Base-by-base conservation (phyloP, 1,284 basidiomycete genomes). In the Meripilus lineatus region DNA sequence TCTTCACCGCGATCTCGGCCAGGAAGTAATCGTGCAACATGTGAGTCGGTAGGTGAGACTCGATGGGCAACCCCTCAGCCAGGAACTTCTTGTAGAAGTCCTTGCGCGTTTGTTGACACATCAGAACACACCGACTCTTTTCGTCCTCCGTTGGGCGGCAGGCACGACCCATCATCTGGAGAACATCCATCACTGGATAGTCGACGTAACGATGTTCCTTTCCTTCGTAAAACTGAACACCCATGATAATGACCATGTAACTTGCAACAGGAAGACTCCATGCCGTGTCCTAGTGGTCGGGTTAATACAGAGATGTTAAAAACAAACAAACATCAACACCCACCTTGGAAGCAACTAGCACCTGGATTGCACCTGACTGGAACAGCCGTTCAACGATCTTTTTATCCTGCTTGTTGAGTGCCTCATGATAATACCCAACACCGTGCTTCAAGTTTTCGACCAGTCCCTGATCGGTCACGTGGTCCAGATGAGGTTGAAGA, bases 31-130 rank as follows among this genome's bases (percentile, higher is more conserved):
- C 96, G 58, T 98, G 94, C 5, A 92, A 71, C 61, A 87, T 77
- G 63, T 88, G 81, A 1, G 87, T 90, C 1, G 91, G 85, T 5
- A 97, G 69, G 60, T 94, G 92, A 0, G 90, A 94, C 63, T 99
- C 95, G 55, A 99, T 93, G 3, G 96, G 96, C n/a, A 99, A 70
- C 13, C 94, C 95, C 65, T 99, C 95, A 14, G 87, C 87, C 49
- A 99, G 67, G 79, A 99, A 98, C 67, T 99, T 99, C 69, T 95
- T 97, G 76, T 96, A 98, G 64, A 95, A 98, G 62, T 96, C 93
- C 64, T 97, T 94, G 39, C 94, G 78, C 2, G 92, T 96, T 61
- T 95, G 89, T 59, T 99, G 95, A 59, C 91, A 93, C 89, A 99
- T 95, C 39, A 99, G 70, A 6, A 99, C 85, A 58, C 93, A 97